Percentiles rank a stretch among this genome's conserved stretches.
phyloP scores from a whole-genome alignment of 148 eudicot species.

The Vaccinium vitisidaea region DNA sequence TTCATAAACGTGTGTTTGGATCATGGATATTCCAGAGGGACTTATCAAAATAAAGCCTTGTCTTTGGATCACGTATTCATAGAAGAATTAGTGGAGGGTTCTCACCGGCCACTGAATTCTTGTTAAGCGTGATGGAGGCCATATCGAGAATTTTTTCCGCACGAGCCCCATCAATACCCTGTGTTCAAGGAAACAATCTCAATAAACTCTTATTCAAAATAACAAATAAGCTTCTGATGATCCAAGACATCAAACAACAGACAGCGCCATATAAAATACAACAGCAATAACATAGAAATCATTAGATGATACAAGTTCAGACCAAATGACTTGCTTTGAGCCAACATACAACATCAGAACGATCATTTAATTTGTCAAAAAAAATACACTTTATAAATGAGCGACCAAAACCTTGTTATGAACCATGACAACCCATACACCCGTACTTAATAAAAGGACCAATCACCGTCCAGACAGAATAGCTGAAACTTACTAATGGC shows the following conservation, averaged over 20 bases:
- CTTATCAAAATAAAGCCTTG: neutral
- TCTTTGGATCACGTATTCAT: neutral
- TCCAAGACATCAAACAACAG: neutral
- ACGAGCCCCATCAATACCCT: conserved; percentile 81
- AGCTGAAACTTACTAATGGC: conserved; percentile 55
- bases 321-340: neutral
- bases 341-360: neutral
- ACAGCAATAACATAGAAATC: neutral
- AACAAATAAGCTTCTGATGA: neutral
- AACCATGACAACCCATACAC: neutral
- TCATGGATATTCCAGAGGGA: neutral
- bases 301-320: neutral
- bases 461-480: conserved; percentile 5
- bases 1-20: neutral
- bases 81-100: neutral
- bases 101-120: conserved; percentile 85
- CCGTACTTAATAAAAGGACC: neutral
- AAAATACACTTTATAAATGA: too few species aligned
- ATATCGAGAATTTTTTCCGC: conserved; percentile 83
- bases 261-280: neutral
- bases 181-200: conserved; percentile 3
- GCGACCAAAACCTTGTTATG: neutral
- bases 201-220: conserved; percentile 2
- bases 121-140: conserved; percentile 85
- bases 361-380: neutral